Evolutionary conservation across 306 rosid species (phyloP), one percentile per base, ranked within the genome.

Genomic region (Ziziphus jujuba): DNA sequence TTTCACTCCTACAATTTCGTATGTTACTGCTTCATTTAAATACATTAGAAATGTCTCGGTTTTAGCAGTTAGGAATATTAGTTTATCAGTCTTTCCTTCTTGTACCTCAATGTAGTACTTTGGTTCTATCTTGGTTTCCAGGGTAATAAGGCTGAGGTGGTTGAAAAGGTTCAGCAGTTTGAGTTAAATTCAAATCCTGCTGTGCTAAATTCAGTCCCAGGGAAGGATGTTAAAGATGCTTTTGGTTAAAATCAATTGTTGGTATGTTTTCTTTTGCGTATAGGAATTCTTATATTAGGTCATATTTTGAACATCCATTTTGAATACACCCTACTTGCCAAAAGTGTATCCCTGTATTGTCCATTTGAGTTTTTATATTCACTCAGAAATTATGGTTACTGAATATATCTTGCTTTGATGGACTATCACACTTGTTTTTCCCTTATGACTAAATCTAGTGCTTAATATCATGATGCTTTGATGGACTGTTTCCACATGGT

Each of bases 141-240:
- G 97, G 87, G 87, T 69, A 84, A 81, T 52, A 97, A 87, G 80
- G 86, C 84, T 16, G 84, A 84, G 58, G 89, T 84, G 53, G 70
- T 87, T 76, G 89, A 91, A 72, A 85, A 87, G 83, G 96, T 95
- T 56, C 84, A 87, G 86, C 96, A 79, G 82, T 87, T 82, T 28
- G 88, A 82, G 65, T 63, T 76, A 56, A 87, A 76, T 54, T 80
- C 89, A 63, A 95, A 77, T 82, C 78, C 84, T 65, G 51, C 72
- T 54, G 78, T 81, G 38, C 82, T 74, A 57, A 84, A 57, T 62
- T 75, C 95, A 61, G 66, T 77, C 74, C 79, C 67, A 61, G 89
- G 89, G 70, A 87, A 86, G 89, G 95, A 90, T 69, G 73, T 69
- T 67, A 84, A 82, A 75, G 84, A 85, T 64, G 75, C 77, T 34